Evolutionary conservation across 2,329 filamentous ascomycete genomes (phyloP).

Genomic region (Magnaporthiopsis poae): DNA sequence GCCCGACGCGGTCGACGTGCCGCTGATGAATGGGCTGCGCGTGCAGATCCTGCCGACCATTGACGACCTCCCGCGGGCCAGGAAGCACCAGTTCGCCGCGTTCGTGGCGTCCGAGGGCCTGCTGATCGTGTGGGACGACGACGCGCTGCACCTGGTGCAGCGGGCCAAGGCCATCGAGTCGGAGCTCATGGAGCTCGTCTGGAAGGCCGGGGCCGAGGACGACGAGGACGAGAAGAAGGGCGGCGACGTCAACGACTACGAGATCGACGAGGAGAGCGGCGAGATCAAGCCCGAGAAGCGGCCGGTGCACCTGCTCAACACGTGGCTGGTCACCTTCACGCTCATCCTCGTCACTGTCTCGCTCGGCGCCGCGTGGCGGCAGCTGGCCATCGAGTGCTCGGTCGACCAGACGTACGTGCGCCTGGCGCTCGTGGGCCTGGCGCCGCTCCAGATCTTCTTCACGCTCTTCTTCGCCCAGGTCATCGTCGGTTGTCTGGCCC

Average conservation of each 20-base stretch:
- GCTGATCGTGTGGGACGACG: conserved; percentile 74
- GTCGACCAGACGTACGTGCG: conserved; percentile 55
- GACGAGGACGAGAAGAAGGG: conserved; percentile 44
- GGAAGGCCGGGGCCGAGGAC: conserved; percentile 47
- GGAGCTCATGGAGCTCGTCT: conserved; percentile 68
- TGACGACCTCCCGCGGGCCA: conserved; percentile 57
- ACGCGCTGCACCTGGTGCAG: conserved; percentile 58
- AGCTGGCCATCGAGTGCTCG: conserved; percentile 58
- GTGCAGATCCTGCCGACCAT: conserved; percentile 67
- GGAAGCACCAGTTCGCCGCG: conserved; percentile 72
- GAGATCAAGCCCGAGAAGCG: conserved; percentile 55
- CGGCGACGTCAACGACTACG: conserved; percentile 35
- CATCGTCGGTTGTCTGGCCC: conserved; percentile 64
- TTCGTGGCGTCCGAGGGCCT: conserved; percentile 64
- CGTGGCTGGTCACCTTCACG: conserved; percentile 57
- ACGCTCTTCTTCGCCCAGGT: conserved; percentile 74
- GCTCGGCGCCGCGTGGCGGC: conserved; percentile 59
- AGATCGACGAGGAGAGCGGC: conserved; percentile 64
- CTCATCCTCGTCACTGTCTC: conserved; percentile 55
- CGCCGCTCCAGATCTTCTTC: conserved; percentile 68
- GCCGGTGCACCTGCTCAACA: conserved; percentile 60
- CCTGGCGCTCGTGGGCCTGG: conserved; percentile 54
- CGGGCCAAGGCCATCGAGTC: conserved; percentile 64
- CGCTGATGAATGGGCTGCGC: conserved; percentile 64
- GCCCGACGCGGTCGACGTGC: conserved; percentile 63